Evolutionary conservation across 2,329 filamentous ascomycete genomes (phyloP).

Genomic region (Colletotrichum echinochloae): DNA sequence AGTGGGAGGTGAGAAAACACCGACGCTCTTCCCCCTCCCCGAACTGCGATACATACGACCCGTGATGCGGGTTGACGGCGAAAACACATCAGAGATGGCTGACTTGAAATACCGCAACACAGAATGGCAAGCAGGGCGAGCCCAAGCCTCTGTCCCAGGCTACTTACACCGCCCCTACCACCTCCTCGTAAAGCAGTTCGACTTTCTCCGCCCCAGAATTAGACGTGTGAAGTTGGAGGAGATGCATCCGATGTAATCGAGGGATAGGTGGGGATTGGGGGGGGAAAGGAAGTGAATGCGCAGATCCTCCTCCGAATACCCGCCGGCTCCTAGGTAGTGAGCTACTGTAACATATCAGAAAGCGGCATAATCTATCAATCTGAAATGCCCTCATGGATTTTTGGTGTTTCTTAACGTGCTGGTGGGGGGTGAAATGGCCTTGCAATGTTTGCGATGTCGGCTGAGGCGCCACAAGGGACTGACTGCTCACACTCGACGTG

Average conservation of each 20-base stretch:
- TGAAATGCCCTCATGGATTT: constrained; percentile 22
- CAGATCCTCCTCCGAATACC: constrained; percentile 26
- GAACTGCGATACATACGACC: constrained; percentile 13
- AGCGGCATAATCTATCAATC: constrained; percentile 38
- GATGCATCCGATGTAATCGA: constrained; percentile 7
- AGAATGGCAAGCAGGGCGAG: constrained; percentile 98
- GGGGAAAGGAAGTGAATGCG: constrained; percentile 21
- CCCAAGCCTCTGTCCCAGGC: constrained; percentile 75
- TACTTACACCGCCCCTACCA: constrained; percentile 57
- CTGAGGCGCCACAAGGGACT: constrained; percentile 16
- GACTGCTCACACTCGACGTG: constrained; percentile 7
- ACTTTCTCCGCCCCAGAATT: constrained; percentile 29
- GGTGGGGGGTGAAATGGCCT: neutral
- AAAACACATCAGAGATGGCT: constrained; percentile 20
- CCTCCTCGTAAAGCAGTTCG: constrained; percentile 50
- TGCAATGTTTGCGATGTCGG: constrained; percentile 31
- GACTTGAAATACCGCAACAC: constrained; percentile 52
- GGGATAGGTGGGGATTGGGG: constrained; percentile 32
- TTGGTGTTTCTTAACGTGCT: constrained; percentile 1
- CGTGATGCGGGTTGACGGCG: neutral
- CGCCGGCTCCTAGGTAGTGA: constrained; percentile 30
- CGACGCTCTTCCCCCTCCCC: neutral
- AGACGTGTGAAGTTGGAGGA: constrained; percentile 7
- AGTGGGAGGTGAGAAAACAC: constrained; percentile 85
- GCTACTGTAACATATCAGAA: constrained; percentile 40